Evolutionary conservation across 371 early-diverging fungal species (phyloP).

Genomic region (Umbelopsis sp.): DNA sequence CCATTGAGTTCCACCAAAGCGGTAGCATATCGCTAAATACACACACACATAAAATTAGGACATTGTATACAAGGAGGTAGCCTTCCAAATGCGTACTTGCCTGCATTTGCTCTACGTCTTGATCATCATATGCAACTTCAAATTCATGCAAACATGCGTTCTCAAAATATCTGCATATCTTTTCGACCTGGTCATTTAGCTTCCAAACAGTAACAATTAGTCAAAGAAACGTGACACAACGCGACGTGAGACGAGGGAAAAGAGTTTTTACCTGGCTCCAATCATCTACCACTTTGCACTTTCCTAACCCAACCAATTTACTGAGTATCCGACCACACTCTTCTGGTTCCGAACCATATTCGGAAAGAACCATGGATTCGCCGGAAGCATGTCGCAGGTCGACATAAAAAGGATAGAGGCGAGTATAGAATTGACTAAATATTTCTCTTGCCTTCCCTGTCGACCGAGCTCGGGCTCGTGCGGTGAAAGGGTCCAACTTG

Average conservation of each 20-base stretch:
- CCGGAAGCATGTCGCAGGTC: slow-evolving; percentile 68
- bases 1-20: slow-evolving; percentile 78
- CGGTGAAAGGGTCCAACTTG: slow-evolving; percentile 56
- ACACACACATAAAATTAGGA: background rate
- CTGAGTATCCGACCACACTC: slow-evolving; percentile 71
- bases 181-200: slow-evolving; percentile 61
- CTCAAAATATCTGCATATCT: slow-evolving; percentile 81
- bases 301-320: slow-evolving; percentile 60
- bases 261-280: slow-evolving; percentile 48
- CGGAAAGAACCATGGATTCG: slow-evolving; percentile 72
- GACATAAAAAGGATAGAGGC: slow-evolving; percentile 72
- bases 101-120: slow-evolving; percentile 71
- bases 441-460: slow-evolving; percentile 65
- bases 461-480: slow-evolving; percentile 55
- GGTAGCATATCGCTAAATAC: slow-evolving; percentile 62
- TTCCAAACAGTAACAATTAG: slow-evolving; percentile 22
- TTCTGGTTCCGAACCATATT: slow-evolving; percentile 66
- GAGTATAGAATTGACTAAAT: slow-evolving; percentile 67
- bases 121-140: slow-evolving; percentile 77
- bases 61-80: background rate
- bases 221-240: slow-evolving; percentile 19
- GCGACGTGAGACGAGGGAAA: background rate
- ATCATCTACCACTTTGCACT: slow-evolving; percentile 57
- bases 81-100: slow-evolving; percentile 27
- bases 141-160: slow-evolving; percentile 77